Evolutionary conservation across 2,329 filamentous ascomycete species (phyloP), one percentile per base, ranked within the genome.

Genomic region (Chrysosphaeria jannelii): DNA sequence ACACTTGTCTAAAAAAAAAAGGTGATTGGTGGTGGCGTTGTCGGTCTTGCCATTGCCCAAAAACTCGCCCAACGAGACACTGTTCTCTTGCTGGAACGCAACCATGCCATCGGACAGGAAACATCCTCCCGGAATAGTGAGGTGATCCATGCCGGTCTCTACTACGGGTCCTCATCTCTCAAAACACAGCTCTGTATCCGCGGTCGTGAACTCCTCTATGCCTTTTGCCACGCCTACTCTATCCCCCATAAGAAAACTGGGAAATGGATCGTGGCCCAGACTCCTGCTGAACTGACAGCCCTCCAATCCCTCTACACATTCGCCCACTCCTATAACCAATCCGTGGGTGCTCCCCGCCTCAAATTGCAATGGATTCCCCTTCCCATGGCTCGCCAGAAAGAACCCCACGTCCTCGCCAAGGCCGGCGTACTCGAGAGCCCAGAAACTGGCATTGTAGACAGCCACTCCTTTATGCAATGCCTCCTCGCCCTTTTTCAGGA

Each of bases 241-340:
- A 69, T 97, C 23, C 61, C 62, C 0, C 58, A 85, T 44, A 53
- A 53, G 25, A 68, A 68, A 39, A 71, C 64, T 13, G 78, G 78
- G 28, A 93, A 91, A 49, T 91, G 81, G 79, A 71, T 93, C 35
- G 72, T 93, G 2, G 81, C 81, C 1, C 85, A 93, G 47, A 69
- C 64, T 24, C 51, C 53, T 2, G 47, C 46, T 22, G 74, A 93
- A 47, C 55, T 59, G 38, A 53, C 48, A n/a, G 61, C 60, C 21
- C 58, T 57, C 3, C 44, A 64, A 32, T 40, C 37, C 11, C 42
- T 69, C 11, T 45, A 56, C 30, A 38, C 37, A 7, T 45, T 54
- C 23, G 57, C 48, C 30, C 29, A 35, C 1, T 30, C 32, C 2
- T 33, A 34, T 35, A 17, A 32, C 29, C 27, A 35, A 26, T 13